Percentiles rank a stretch among this genome's conserved stretches.
Conservation (phyloP, 306 rosid species). For the Cicer yamashitae region DNA sequence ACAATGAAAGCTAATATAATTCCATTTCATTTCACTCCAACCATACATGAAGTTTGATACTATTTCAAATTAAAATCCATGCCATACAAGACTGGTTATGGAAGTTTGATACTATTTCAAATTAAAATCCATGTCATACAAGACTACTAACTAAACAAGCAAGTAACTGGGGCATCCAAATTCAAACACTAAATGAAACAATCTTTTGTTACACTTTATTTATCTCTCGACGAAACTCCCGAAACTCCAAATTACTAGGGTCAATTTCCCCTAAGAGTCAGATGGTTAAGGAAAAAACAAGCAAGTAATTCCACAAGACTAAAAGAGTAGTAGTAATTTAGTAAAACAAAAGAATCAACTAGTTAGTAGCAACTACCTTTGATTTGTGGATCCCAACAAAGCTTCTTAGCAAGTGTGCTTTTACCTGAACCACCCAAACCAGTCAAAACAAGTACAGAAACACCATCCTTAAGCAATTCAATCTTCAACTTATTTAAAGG, state of each 20-base stretch:
- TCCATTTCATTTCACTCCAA: background rate
- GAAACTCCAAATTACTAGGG: too few species aligned
- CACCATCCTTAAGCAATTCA: slow-evolving; percentile 44
- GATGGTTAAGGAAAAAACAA: background rate
- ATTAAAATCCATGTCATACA: slow-evolving; percentile 11
- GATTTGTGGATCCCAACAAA: slow-evolving; percentile 57
- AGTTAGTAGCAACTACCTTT: slow-evolving; percentile 43
- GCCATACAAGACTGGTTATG: background rate
- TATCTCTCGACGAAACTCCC: too few species aligned
- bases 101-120: background rate
- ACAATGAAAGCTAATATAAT: background rate
- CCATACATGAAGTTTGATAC: background rate
- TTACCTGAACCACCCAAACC: slow-evolving; percentile 70
- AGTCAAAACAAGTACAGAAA: slow-evolving; percentile 50
- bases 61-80: slow-evolving; percentile 16
- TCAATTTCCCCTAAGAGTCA: too few species aligned
- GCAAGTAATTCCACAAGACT: slow-evolving; percentile 18
- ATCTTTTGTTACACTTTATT: too few species aligned
- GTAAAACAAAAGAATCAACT: background rate
- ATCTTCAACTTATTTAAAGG: slow-evolving; percentile 51
- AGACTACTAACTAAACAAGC: background rate
- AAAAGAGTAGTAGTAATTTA: background rate
- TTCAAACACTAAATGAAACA: too few species aligned
- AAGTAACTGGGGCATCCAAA: too few species aligned
- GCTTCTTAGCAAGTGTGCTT: slow-evolving; percentile 59